phyloP scores from a whole-genome alignment of 176 grass and related monocot genomes.

The Cenchrus americanus region DNA sequence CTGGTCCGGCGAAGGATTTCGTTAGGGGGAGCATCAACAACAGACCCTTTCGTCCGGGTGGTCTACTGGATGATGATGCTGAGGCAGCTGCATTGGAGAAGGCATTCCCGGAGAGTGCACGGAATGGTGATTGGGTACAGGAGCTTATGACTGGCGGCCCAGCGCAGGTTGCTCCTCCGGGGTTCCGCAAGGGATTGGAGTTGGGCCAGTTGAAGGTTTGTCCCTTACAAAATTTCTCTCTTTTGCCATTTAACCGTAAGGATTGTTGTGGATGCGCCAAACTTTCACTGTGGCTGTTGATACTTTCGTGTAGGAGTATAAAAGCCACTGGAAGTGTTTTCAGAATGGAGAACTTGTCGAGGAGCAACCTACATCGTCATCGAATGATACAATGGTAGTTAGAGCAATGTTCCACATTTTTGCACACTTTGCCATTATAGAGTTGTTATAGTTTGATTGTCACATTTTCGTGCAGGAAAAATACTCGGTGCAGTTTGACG shows the following conservation, averaged over 20 bases:
- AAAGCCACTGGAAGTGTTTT: conserved; percentile 56
- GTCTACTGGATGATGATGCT: conserved; percentile 47
- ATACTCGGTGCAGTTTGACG: conserved; percentile 80
- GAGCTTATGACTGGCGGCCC: conserved; percentile 61
- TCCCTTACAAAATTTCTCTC: conserved; percentile 4
- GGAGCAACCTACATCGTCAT: conserved; percentile 36
- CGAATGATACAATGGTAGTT: conserved; percentile 52
- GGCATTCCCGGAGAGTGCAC: conserved; percentile 57
- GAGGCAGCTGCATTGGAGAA: conserved; percentile 25
- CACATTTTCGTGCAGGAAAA: conserved; percentile 60
- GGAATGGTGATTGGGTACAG: conserved; percentile 66
- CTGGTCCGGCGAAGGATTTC: conserved; percentile 80
- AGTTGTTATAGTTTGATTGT: conserved; percentile 34
- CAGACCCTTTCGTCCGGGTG: conserved; percentile 80
- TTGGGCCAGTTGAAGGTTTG: conserved; percentile 83
- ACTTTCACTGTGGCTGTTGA: neutral
- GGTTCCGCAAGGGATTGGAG: conserved; percentile 76
- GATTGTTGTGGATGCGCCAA: neutral
- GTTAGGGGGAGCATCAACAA: conserved; percentile 82
- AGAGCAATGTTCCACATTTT: conserved; percentile 25
- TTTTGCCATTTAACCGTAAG: conserved; percentile 8
- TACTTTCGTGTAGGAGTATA: conserved; percentile 65
- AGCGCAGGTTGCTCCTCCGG: conserved; percentile 62
- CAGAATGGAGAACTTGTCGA: conserved; percentile 30
- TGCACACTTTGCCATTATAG: conserved; percentile 32